Percentiles rank a stretch among this genome's conserved stretches.
These are phyloP conservation scores for Boletus vinaceobasis DNA, from an alignment of 768 basidiomycete genomes.

Conservation along the genomic window DNA sequence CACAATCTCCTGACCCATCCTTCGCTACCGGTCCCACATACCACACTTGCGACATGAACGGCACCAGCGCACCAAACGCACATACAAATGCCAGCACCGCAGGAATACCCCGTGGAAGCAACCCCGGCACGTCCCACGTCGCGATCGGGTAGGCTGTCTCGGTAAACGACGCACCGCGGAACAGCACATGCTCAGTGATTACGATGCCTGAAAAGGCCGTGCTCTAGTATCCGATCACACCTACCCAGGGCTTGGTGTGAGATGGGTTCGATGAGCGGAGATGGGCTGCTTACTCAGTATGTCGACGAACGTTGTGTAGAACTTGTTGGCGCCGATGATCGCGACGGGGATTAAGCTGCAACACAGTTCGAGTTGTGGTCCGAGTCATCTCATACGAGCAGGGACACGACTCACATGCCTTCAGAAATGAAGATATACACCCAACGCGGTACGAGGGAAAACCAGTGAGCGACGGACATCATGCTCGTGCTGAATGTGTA, in stretches of 20 bases:
- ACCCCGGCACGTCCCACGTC: constrained; percentile 34
- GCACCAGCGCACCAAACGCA: constrained; percentile 38
- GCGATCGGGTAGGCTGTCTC: constrained; percentile 34
- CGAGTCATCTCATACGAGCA: neutral
- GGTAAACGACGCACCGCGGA: constrained; percentile 35
- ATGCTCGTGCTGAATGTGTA: constrained; percentile 51
- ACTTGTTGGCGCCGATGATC: constrained; percentile 43
- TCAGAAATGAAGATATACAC: constrained; percentile 44
- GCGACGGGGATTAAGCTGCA: constrained; percentile 44
- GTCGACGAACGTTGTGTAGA: constrained; percentile 44
- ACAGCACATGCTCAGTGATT: constrained; percentile 43
- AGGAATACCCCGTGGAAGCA: constrained; percentile 41
- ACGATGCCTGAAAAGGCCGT: constrained; percentile 37
- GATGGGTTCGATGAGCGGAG: constrained; percentile 4
- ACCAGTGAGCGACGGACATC: constrained; percentile 36
- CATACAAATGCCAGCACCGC: constrained; percentile 40
- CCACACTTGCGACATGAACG: constrained; percentile 53
- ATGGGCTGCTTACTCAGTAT: constrained; percentile 30
- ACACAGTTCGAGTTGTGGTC: neutral
- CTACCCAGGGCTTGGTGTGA: constrained; percentile 18
- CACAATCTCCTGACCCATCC: constrained; percentile 46
- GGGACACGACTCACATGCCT: constrained; percentile 35
- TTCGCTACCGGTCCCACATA: constrained; percentile 48
- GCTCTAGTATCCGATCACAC: constrained; percentile 46
- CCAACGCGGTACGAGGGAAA: constrained; percentile 42